These are phyloP conservation scores for Nasturtium officinale DNA, from an alignment of 345 rosid species.

Conservation along the genomic window DNA sequence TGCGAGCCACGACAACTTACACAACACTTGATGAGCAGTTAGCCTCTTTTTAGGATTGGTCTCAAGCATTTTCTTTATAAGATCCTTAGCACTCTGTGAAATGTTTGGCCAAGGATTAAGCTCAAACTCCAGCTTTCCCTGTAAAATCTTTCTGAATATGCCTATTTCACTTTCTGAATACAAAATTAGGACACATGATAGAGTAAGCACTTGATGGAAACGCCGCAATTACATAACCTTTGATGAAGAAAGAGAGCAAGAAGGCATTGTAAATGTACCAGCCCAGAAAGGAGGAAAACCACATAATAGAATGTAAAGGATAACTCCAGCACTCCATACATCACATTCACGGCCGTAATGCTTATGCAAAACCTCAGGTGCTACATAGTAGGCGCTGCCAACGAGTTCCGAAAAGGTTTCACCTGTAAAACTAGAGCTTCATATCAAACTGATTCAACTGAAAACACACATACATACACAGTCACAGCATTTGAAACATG, in stretches of 20 bases:
- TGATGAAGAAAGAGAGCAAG: conserved; percentile 13
- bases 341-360: conserved; percentile 72
- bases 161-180: conserved; percentile 69
- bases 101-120: conserved; percentile 79
- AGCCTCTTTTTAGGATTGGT: conserved; percentile 61
- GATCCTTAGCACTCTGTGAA: conserved; percentile 78
- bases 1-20: conserved; percentile 46
- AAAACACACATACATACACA: background rate
- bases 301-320: conserved; percentile 67
- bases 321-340: conserved; percentile 87
- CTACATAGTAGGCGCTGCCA: conserved; percentile 84
- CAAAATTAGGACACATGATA: conserved; percentile 24
- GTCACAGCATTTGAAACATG: conserved; percentile 5
- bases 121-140: conserved; percentile 64
- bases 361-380: conserved; percentile 77
- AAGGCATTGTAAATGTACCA: conserved; percentile 48
- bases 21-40: conserved; percentile 76
- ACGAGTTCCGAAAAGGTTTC: conserved; percentile 66
- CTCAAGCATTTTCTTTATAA: conserved; percentile 68
- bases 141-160: conserved; percentile 71
- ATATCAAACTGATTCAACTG: conserved; percentile 17
- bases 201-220: conserved; percentile 8
- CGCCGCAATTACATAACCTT: background rate
- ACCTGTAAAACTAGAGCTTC: conserved; percentile 39
- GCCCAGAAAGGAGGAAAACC: conserved; percentile 90